These are phyloP conservation scores for Spergularia marina DNA, from an alignment of 148 eudicot species.

Conservation along the genomic window DNA sequence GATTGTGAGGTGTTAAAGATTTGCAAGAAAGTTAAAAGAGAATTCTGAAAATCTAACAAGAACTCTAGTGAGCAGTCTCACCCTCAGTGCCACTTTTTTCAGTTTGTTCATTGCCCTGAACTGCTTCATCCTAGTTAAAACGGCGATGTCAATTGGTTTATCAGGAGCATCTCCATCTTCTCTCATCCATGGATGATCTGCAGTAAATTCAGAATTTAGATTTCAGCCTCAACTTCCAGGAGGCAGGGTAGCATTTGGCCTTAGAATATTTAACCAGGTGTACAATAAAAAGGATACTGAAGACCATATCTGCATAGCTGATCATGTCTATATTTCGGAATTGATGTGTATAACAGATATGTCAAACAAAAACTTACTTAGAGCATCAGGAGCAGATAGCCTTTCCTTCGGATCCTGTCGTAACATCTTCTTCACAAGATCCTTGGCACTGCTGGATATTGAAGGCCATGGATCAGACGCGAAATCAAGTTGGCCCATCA, in stretches of 20 bases:
- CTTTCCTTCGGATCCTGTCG: conserved; percentile 77
- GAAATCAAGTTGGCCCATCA: conserved; percentile 84
- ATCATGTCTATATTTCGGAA: not conserved
- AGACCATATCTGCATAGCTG: not conserved
- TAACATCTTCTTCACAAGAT: conserved; percentile 92
- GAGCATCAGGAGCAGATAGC: conserved; percentile 75
- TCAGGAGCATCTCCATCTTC: conserved; percentile 99
- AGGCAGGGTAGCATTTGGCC: not conserved
- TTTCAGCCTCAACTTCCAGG: not conserved
- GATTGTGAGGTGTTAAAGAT: conserved; percentile 10
- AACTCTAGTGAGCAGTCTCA: conserved; percentile 22
- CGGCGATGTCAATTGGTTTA: conserved; percentile 94
- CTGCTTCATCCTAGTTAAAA: conserved; percentile 91
- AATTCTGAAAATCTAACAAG: not conserved
- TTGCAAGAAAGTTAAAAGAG: not conserved
- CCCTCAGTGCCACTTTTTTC: conserved; percentile 94
- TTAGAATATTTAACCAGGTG: not conserved
- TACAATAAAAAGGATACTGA: not conserved
- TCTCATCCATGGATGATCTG: conserved; percentile 98
- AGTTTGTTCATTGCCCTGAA: conserved; percentile 99
- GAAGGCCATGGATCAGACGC: conserved; percentile 94
- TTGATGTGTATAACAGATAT: not conserved
- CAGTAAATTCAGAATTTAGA: conserved; percentile 23
- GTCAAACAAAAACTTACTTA: conserved; percentile 51
- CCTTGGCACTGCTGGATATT: conserved; percentile 87